These are phyloP conservation scores for Tolypocladium amazonense DNA, from an alignment of 2,329 filamentous ascomycete genomes.

Conservation along the genomic window DNA sequence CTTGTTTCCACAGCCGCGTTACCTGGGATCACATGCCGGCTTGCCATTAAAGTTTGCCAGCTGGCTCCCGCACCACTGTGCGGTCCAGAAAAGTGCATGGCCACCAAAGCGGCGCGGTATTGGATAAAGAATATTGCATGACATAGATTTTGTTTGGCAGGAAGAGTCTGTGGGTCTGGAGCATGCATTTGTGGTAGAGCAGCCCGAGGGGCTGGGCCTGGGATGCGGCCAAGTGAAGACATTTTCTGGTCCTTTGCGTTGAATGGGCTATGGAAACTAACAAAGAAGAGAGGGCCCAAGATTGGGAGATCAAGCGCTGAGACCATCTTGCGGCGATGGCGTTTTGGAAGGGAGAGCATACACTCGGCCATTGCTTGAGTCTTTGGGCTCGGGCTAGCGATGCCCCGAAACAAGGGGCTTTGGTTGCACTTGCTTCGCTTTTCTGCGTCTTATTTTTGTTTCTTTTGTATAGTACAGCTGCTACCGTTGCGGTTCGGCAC, in stretches of 20 bases:
- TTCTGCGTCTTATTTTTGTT: not conserved
- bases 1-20: not conserved
- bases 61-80: not conserved
- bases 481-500: not conserved
- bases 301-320: constrained; percentile 8
- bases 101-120: not conserved
- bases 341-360: not conserved
- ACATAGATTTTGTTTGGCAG: not conserved
- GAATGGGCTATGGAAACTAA: not conserved
- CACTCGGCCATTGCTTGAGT: not conserved
- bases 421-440: not conserved
- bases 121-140: not conserved
- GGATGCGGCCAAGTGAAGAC: not conserved
- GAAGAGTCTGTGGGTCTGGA: not conserved
- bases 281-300: not conserved
- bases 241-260: not conserved
- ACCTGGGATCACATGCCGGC: not conserved
- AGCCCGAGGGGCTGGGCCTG: not conserved
- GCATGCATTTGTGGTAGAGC: not conserved
- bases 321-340: constrained; percentile 5
- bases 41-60: not conserved
- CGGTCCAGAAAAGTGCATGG: not conserved
- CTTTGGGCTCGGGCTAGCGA: not conserved
- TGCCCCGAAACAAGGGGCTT: not conserved
- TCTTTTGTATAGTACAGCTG: not conserved